These are phyloP conservation scores for Fagus crenata DNA, from an alignment of 306 rosid genomes.

Conservation along the genomic window DNA sequence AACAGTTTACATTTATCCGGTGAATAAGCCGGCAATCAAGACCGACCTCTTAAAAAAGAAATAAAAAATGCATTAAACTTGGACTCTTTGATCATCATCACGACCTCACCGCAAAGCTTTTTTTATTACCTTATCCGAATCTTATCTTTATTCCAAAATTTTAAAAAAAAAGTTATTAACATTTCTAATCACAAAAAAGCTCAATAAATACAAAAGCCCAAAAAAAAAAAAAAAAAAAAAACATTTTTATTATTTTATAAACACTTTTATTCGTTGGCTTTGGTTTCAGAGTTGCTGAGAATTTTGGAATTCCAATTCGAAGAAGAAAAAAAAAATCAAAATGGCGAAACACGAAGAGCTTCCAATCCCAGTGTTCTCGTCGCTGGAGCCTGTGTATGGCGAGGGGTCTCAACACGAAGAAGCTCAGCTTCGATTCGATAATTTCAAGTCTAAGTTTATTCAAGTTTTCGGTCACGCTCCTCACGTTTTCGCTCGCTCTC, in stretches of 20 bases:
- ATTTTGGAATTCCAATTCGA: not conserved
- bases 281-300: not conserved
- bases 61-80: not conserved
- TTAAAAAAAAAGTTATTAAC: not conserved
- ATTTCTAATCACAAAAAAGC: not conserved
- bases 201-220: not conserved
- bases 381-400: conserved; percentile 66
- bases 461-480: conserved; percentile 61
- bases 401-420: conserved; percentile 74
- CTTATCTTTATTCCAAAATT: too few species aligned
- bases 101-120: not conserved
- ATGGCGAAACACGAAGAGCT: conserved; percentile 87
- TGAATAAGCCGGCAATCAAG: not conserved
- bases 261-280: not conserved
- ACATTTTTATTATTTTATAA: not conserved
- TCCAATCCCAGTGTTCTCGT: conserved; percentile 68
- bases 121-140: not conserved
- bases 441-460: conserved; percentile 57
- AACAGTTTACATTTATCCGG: not conserved
- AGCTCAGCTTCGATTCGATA: conserved; percentile 71
- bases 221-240: not conserved
- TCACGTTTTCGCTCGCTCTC: conserved; percentile 83
- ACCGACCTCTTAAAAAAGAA: not conserved
- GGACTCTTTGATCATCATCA: not conserved
- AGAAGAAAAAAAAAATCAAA: not conserved